These are phyloP conservation scores for Eucalyptus curtisii DNA, from an alignment of 345 rosid species.

Conservation along the genomic window DNA sequence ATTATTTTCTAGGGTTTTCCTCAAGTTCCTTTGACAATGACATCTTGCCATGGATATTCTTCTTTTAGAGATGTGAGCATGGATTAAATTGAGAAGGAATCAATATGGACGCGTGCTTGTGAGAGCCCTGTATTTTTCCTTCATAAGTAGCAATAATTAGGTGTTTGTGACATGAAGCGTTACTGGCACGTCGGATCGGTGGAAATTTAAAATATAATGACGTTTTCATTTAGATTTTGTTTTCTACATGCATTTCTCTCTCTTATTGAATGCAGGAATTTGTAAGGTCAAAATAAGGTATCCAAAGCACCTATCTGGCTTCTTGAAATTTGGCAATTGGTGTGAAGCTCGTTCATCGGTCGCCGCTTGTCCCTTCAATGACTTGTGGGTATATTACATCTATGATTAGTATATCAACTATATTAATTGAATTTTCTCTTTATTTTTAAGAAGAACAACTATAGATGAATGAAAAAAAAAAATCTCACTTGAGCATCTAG, in stretches of 20 bases:
- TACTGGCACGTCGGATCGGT: rapidly evolving
- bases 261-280: neutral
- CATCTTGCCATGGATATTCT: neutral
- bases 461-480: neutral
- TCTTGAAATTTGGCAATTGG: neutral
- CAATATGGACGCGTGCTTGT: neutral
- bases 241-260: neutral
- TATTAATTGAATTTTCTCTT: neutral
- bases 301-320: neutral
- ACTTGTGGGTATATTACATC: neutral
- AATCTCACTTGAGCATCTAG: neutral
- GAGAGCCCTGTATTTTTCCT: neutral
- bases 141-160: neutral
- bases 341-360: neutral
- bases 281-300: neutral
- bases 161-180: neutral
- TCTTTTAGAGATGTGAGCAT: neutral
- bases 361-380: rapidly evolving
- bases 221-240: neutral
- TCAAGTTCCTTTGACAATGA: neutral
- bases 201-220: neutral
- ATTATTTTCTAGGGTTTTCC: neutral
- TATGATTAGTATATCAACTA: neutral
- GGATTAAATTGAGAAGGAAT: neutral
- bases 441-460: neutral